Base-by-base conservation (phyloP, 2,329 filamentous ascomycete species). In the Claviceps sp. region DNA sequence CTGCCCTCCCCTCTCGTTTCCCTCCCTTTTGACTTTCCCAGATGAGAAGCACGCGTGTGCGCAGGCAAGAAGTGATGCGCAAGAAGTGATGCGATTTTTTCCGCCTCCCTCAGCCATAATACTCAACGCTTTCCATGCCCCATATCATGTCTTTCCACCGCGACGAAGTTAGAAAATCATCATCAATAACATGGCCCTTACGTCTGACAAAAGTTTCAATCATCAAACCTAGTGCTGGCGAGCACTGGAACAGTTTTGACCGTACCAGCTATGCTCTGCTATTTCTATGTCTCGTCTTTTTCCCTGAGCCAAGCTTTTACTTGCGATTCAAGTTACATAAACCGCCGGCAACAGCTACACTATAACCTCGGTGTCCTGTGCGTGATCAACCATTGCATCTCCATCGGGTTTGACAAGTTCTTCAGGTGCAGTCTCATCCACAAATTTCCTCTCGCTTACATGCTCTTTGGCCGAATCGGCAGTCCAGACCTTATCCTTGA, bases 401-500 rank as follows among this genome's bases (percentile, higher is more conserved):
- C 5, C 41, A 22, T 70, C 77, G 0, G 86, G 82, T 54, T 87
- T 77, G 55, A 94, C 81, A 50, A 87, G 70, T 69, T 95, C 88
- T 64, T 88, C 84, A 30, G 74, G 71, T 5, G 70, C 77, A 11
- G 75, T 73, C 47, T 87, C 84, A 53, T 88, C 82, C 49, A 91
- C 82, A 70, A 95, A 96, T 64, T 87, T 91, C 60, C 90, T 78
- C 68, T 95, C 88, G 63, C 89, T 95, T 48, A 95, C 82, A 65
- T 95, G 88, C 53, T 79, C 73, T 59, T 76, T 63, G 22, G 69
- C 60, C 4, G 58, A 52, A 11, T 76, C 78, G 3, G 88, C 79
- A 17, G 84, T 89, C 91, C 91, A 97, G 30, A 94, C 88, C 71
- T 95, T 96, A 67, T 94, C 88, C 55, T 84, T 80, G 68, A 89